Conservation (phyloP, 257 asterid species). For the Solanum stenotomum region DNA sequence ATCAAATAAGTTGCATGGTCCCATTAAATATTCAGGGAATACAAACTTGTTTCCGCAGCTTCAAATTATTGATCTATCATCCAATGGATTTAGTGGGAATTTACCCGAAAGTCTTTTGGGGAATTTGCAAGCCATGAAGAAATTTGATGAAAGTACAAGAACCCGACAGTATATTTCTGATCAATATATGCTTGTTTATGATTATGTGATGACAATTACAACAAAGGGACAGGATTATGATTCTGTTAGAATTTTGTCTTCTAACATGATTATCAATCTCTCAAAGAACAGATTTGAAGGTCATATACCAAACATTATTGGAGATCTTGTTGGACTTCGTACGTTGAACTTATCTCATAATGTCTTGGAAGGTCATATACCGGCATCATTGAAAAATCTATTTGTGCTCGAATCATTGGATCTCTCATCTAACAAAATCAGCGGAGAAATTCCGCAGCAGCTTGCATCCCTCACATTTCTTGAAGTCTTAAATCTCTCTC, state of each 20-base stretch:
- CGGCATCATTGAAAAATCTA: not conserved
- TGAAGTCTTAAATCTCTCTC: not conserved
- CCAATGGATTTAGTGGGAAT: not conserved
- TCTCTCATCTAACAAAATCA: not conserved
- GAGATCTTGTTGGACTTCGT: not conserved
- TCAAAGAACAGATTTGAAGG: not conserved
- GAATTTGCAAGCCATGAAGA: not conserved
- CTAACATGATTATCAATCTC: not conserved
- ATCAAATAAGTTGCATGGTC: not conserved
- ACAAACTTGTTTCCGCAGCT: not conserved
- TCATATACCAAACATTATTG: not conserved
- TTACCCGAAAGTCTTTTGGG: not conserved
- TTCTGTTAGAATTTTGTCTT: not conserved
- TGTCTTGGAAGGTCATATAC: not conserved
- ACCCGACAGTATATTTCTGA: not conserved
- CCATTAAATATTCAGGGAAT: not conserved
- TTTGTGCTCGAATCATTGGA: too few relatives aligned
- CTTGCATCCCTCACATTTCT: not conserved
- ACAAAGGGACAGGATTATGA: not conserved
- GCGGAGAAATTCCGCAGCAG: not conserved
- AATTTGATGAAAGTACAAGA: not conserved
- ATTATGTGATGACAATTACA: not conserved
- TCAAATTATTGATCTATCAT: not conserved
- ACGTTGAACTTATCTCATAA: not conserved
- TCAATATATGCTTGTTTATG: too few relatives aligned